These are phyloP conservation scores for Ustilago lituana DNA, from an alignment of 1,284 basidiomycete species.

Conservation along the genomic window DNA sequence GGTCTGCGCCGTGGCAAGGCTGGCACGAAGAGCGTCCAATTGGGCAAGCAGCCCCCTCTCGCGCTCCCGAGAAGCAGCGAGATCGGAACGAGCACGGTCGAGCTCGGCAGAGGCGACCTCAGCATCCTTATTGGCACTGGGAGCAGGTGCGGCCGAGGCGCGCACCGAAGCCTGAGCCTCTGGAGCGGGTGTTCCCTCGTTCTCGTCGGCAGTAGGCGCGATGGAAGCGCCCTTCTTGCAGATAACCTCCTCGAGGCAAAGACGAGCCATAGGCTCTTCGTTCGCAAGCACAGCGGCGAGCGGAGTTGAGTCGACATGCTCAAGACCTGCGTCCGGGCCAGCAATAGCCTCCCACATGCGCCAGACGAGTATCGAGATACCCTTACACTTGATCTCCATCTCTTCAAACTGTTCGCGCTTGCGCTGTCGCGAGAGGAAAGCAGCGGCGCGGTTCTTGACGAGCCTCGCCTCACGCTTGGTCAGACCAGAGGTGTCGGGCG, in stretches of 20 bases:
- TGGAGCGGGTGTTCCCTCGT: constrained; percentile 30
- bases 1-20: constrained; percentile 11
- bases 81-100: constrained; percentile 34
- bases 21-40: constrained; percentile 30
- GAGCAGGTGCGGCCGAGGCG: constrained; percentile 1
- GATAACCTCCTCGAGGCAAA: constrained; percentile 54
- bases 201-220: constrained; percentile 53
- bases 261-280: constrained; percentile 44
- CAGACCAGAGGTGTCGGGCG: constrained; percentile 85
- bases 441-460: constrained; percentile 89
- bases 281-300: constrained; percentile 41
- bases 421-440: constrained; percentile 86
- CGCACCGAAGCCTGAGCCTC: constrained; percentile 6
- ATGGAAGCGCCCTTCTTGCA: constrained; percentile 54
- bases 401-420: constrained; percentile 90
- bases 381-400: constrained; percentile 79
- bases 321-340: constrained; percentile 36
- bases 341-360: constrained; percentile 58
- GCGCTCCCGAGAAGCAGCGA: constrained; percentile 31
- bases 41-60: constrained; percentile 22
- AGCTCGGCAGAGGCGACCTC: constrained; percentile 28
- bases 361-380: constrained; percentile 62
- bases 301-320: constrained; percentile 29
- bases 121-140: neutral
- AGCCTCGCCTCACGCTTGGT: constrained; percentile 87